Conservation (phyloP, 306 rosid genomes). For the Dryas drummondii region DNA sequence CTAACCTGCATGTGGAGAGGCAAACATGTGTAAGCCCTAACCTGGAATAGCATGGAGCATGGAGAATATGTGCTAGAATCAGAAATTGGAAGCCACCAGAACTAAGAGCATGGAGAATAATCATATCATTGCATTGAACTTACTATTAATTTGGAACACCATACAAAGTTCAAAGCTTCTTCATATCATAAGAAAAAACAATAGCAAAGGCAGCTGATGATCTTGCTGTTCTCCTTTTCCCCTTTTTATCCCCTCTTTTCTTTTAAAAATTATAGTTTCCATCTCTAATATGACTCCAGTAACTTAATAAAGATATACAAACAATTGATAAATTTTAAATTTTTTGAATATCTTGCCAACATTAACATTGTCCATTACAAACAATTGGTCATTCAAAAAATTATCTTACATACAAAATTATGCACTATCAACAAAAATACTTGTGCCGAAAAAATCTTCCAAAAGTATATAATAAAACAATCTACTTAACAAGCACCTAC, state of each 20-base stretch:
- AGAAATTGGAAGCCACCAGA: neutral
- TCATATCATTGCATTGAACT: neutral
- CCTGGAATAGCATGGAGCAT: neutral
- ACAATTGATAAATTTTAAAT: neutral
- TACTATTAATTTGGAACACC: neutral
- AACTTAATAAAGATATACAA: neutral
- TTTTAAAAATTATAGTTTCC: neutral
- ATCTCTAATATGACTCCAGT: neutral
- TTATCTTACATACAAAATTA: too few species aligned
- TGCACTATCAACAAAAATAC: neutral
- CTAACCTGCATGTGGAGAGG: too few species aligned
- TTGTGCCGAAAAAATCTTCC: neutral
- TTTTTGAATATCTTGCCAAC: neutral
- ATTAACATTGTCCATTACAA: too few species aligned
- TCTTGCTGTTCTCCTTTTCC: neutral
- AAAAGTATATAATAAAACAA: neutral
- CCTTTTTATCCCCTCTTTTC: neutral
- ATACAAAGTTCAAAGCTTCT: neutral
- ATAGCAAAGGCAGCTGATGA: neutral
- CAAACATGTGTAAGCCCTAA: neutral
- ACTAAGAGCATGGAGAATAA: neutral
- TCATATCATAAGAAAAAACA: neutral
- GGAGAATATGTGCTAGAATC: neutral
- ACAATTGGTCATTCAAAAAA: too few species aligned
- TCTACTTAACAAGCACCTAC: neutral